Percentiles rank a stretch among this genome's conserved stretches.
These are phyloP conservation scores for Suillus subalutaceus DNA, from an alignment of 768 basidiomycete species.

Conservation along the genomic window DNA sequence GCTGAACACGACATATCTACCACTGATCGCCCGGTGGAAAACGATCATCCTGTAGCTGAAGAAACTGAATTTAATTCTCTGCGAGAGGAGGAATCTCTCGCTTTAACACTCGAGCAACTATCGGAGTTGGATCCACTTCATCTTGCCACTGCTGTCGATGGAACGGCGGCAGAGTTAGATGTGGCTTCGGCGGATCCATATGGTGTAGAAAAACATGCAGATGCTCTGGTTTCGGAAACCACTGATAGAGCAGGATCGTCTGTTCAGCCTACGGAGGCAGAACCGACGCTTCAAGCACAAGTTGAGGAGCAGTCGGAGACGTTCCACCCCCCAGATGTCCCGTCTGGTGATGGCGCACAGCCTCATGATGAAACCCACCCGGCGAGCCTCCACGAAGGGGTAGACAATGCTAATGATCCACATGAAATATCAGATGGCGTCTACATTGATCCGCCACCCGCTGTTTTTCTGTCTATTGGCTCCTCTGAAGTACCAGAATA, in stretches of 20 bases:
- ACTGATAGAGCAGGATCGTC: neutral
- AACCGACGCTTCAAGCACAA: neutral
- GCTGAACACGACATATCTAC: neutral
- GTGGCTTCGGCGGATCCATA: neutral
- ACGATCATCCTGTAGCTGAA: neutral
- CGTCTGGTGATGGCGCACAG: slow-evolving; percentile 11
- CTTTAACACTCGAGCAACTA: neutral
- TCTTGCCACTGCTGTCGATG: neutral
- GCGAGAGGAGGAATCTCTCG: neutral
- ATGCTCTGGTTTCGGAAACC: neutral
- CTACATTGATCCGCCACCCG: slow-evolving; percentile 75
- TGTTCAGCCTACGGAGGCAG: neutral
- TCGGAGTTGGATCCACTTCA: neutral
- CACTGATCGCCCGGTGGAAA: neutral
- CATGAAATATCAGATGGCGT: slow-evolving; percentile 68
- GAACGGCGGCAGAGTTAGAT: too few species aligned
- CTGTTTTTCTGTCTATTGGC: slow-evolving; percentile 54
- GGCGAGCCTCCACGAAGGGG: neutral
- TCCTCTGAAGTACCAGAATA: slow-evolving; percentile 45
- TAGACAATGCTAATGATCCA: slow-evolving; percentile 37
- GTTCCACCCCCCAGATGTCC: slow-evolving; percentile 7
- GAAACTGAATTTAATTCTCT: neutral
- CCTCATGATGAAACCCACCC: slow-evolving; percentile 25
- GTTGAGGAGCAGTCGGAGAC: slow-evolving; percentile 1
- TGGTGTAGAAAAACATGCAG: neutral